Evolutionary conservation across 768 basidiomycete species (phyloP).

Genomic region (Phaffia tasmanica): DNA sequence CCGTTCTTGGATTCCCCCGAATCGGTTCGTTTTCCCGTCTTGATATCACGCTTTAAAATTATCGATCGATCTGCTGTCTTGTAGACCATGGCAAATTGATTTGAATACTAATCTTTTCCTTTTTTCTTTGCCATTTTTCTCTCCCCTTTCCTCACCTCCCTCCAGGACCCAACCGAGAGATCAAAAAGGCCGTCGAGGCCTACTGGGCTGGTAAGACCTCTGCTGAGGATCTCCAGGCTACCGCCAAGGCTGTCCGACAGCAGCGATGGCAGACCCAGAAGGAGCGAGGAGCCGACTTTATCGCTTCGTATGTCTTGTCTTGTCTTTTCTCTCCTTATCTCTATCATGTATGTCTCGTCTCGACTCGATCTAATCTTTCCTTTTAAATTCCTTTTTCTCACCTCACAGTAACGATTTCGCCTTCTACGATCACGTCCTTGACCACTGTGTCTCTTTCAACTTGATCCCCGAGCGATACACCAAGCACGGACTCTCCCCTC

Average conservation of each 20-base stretch:
- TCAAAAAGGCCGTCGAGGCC: not conserved
- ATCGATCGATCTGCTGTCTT: too few relatives aligned
- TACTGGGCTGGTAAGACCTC: slow-evolving; percentile 71
- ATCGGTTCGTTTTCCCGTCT: too few relatives aligned
- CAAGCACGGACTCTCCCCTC: slow-evolving; percentile 68
- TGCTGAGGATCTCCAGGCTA: slow-evolving; percentile 76
- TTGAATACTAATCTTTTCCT: too few relatives aligned
- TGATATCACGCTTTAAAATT: too few relatives aligned
- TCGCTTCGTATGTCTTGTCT: slow-evolving; percentile 40
- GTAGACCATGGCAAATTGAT: too few relatives aligned
- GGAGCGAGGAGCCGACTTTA: slow-evolving; percentile 69
- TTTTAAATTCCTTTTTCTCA: not conserved
- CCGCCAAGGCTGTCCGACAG: slow-evolving; percentile 77
- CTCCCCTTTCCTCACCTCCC: not conserved
- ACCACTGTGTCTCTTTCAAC: slow-evolving; percentile 92
- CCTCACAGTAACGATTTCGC: not conserved
- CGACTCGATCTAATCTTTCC: not conserved
- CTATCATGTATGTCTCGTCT: not conserved
- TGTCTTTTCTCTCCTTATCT: not conserved
- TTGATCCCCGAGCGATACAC: slow-evolving; percentile 58
- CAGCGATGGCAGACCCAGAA: slow-evolving; percentile 62
- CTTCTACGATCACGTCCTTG: slow-evolving; percentile 55
- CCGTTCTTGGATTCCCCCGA: too few relatives aligned
- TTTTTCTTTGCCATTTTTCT: too few relatives aligned
- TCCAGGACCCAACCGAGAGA: not conserved